Evolutionary conservation across 345 rosid species (phyloP), one percentile per base, ranked within the genome.

Genomic region (Sisymbrium altissimum): DNA sequence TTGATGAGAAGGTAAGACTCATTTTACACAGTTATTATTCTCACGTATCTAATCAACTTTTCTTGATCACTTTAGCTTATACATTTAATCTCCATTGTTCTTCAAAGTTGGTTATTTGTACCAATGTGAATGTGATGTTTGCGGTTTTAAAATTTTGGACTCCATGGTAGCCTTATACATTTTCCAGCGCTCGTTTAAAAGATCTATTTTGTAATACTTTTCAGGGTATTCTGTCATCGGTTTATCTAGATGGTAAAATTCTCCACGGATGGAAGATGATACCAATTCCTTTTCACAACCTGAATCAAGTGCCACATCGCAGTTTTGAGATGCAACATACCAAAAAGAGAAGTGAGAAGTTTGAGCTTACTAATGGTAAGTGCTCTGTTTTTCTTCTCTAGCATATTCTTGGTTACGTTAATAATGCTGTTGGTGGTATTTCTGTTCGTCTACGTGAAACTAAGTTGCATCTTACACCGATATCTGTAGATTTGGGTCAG

Each of bases 221-320:
- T 60, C 79, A 94, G 97, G 98, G 97, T 46, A 91, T 94, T 52
- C 74, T 94, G 53, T 89, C 95, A 75, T 76, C 88, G 7, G 93
- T 89, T 69, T 91, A 82, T 76, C 74, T 94, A 15, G 87, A 86
- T 69, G 88, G 86, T 48, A 69, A 77, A 36, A 53, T 69, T 84
- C 84, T 89, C 81, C 77, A 75, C 3, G 81, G 88, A 32, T 94
- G 98, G 98, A 91, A 87, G 83, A 89, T 91, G 93, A 62, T 84
- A 72, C 64, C 88, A 25, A 33, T 94, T 80, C 96, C 97, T 68
- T 73, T 94, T n/a, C 84, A 83, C 61, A 86, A 86, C 81, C 83
- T 87, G 76, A 89, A 89, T 70, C 88, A 86, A 74, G 65, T 36
- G 32, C 85, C 83, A 4, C 72, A 79, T 74, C 62, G 75, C 70